These are phyloP conservation scores for Paramecium sonneborni DNA, from an alignment of 73 alveolate genomes.

Conservation along the genomic window DNA sequence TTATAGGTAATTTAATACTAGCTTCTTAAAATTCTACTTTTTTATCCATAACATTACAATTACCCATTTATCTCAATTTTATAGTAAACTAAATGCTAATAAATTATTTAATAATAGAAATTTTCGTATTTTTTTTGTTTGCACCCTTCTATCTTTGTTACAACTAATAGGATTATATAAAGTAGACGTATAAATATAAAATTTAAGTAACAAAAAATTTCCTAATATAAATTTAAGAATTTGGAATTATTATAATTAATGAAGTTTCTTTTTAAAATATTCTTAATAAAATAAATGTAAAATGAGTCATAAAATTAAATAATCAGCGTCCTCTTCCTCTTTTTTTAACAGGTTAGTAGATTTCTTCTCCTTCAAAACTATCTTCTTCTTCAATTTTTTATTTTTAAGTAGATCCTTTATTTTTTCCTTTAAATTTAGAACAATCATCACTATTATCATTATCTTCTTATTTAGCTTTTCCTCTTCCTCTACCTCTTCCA, in stretches of 20 bases:
- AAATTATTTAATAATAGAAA: background rate
- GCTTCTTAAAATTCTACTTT: background rate
- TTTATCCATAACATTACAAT: background rate
- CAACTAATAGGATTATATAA: no score
- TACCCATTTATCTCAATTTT: background rate
- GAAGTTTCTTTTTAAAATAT: no score
- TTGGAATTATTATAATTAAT: no score
- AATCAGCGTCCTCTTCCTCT: conserved; percentile 28
- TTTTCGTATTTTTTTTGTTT: no score
- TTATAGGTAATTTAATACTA: no score
- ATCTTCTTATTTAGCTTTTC: conserved; percentile 12
- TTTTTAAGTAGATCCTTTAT: background rate
- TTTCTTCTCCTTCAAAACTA: conserved; percentile 30
- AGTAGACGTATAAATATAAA: no score
- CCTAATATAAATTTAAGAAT: no score
- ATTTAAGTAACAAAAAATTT: no score
- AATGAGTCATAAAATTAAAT: background rate
- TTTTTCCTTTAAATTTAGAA: background rate
- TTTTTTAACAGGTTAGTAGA: conserved; percentile 1
- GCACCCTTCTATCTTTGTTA: no score
- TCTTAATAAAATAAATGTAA: background rate
- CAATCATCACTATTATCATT: conserved; percentile 56
- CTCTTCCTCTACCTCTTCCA: conserved; percentile 15
- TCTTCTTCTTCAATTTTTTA: conserved; percentile 38
- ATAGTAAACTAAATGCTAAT: background rate